Base-by-base conservation (phyloP, 2,329 filamentous ascomycete species). In the Fusarium mangiferae region DNA sequence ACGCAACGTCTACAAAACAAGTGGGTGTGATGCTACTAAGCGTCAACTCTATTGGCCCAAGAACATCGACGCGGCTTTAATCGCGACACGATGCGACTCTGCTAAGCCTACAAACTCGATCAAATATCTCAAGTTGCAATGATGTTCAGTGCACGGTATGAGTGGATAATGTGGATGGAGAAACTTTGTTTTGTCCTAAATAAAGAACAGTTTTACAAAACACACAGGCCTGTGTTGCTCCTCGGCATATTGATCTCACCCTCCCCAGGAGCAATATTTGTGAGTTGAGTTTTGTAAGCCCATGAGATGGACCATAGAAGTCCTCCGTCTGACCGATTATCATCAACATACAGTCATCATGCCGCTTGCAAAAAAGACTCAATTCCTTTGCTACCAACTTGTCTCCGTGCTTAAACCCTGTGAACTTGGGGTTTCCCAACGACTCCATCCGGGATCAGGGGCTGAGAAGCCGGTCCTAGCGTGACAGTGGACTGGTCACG, bases 161-260 rank as follows among this genome's bases (percentile, higher is more conserved):
- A 28, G 45, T 59, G 52, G 45, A 60, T 35, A 46, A 42, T 44
- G 42, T 45, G 58, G 58, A 63, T 64, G 41, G 58, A 46, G 39
- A 62, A 74, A 62, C 66, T 74, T 48, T 73, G 46, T 71, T 52
- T 59, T 66, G 36, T 69, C 55, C 54, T 45, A 70, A 73, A 58
- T 64, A 44, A 70, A 41, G 48, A 46, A 44, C 38, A n/a, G 42
- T 55, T 33, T 41, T 18, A 26, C 33, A 44, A 36, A 63, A 33
- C n/a, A 38, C 59, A 51, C 51, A 39, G 59, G 4, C 56, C 33
- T 33, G 52, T 56, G 26, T 26, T 49, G 26, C 49, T 49, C 15
- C 18, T 49, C 39, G 24, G n/a, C 33, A 28, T 35, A 14, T n/a
- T 48, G 33, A 38, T 36, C 24, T 28, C 35, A 51, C 18, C 14